Evolutionary conservation across 1,284 basidiomycete genomes (phyloP).

Genomic region (Ustilago nuda): DNA sequence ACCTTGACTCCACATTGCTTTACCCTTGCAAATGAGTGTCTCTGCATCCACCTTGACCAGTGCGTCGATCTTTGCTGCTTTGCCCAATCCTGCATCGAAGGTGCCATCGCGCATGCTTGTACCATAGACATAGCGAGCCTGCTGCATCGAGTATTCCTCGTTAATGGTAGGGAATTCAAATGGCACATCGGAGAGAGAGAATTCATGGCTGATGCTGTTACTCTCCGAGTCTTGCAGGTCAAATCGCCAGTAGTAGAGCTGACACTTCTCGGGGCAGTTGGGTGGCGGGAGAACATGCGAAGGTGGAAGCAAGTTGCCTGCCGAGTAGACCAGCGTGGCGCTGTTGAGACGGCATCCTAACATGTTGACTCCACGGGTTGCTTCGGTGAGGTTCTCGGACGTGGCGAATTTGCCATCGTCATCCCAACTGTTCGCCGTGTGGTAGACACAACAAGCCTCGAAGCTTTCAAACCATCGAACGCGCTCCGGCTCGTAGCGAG

Average conservation of each 20-base stretch:
- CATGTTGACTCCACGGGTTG: constrained; percentile 64
- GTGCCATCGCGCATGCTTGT: constrained; percentile 59
- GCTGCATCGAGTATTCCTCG: constrained; percentile 67
- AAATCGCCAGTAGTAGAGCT: constrained; percentile 72
- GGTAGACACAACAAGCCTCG: constrained; percentile 72
- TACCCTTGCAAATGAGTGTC: constrained; percentile 67
- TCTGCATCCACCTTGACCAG: constrained; percentile 71
- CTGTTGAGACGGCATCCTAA: constrained; percentile 72
- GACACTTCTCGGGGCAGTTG: constrained; percentile 70
- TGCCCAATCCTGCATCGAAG: constrained; percentile 71
- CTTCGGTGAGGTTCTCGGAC: neutral
- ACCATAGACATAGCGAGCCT: constrained; percentile 70
- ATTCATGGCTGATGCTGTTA: constrained; percentile 68
- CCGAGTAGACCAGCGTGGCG: constrained; percentile 72
- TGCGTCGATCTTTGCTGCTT: constrained; percentile 73
- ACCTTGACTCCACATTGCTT: constrained; percentile 55
- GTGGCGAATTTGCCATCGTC: constrained; percentile 54
- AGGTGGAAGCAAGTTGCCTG: constrained; percentile 70
- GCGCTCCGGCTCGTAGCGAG: constrained; percentile 68
- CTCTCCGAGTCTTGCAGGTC: constrained; percentile 20
- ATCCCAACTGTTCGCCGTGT: constrained; percentile 73
- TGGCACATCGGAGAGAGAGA: constrained; percentile 71
- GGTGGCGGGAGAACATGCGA: constrained; percentile 60
- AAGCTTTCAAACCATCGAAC: constrained; percentile 70
- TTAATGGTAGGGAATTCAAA: constrained; percentile 72